Evolutionary conservation across 768 basidiomycete genomes (phyloP), one percentile per base, ranked within the genome.

Genomic region (Suillus alpinus): DNA sequence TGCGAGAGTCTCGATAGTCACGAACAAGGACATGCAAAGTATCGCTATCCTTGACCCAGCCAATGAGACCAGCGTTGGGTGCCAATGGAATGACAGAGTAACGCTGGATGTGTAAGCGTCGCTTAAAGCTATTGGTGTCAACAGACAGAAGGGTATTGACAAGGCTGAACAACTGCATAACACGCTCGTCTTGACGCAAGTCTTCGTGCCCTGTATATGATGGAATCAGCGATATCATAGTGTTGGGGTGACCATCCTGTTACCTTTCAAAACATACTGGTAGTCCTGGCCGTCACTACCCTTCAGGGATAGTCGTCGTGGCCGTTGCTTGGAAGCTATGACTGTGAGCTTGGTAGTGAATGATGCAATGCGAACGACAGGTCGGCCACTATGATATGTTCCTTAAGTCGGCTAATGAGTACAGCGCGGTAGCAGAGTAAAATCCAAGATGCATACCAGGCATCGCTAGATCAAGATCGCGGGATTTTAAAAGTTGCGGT

Each of bases 161-260:
- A 51, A 99, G 86, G 61, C 97, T 91, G 74, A 98, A 98, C 20
- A 98, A 83, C 73, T 99, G 97, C 96, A 98, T 98, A 59, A 98
- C 97, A 63, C 97, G 86, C 69, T 99, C 97, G 71, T 99, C 97
- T 75, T 98, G 97, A 43, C 97, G 94, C 56, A 99, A 81, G 78
- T 99, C 97, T 77, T 99, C 97, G 74, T 99, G 97, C 8, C 97
- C 94, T 95, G 63, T 50, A 47, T 59, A 32, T 10, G 9, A 29
- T 46, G 63, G 14, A 64, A 63, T 41, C 32, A 44, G 55, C 12
- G 6, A 52, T 34, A 47, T 34, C 23, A 39, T 37, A n/a, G 26
- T 23, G n/a, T 0, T 43, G 41, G 8, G 23, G 36, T 18, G n/a
- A 51, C 12, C 9, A 60, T 65, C 9, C 6, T 39, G 3, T 6